Evolutionary conservation across 371 early-diverging fungal genomes (phyloP), one percentile per base, ranked within the genome.

Genomic region (Entomophthora muscae): DNA sequence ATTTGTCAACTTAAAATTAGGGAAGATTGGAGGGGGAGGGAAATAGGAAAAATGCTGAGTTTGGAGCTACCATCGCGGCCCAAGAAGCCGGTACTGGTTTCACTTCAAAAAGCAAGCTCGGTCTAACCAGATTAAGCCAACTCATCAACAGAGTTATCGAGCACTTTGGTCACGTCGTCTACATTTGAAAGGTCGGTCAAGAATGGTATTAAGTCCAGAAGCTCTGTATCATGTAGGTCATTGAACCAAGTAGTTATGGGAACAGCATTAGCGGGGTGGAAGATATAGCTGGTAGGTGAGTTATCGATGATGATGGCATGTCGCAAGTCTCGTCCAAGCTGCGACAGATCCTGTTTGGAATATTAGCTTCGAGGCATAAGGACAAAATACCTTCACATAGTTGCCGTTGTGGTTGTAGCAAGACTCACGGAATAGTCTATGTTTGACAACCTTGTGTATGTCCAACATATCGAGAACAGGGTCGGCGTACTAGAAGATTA

Each of bases 211-310:
- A 97, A 75, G 65, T 97, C 95, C 66, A 86, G 75, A 66, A 97
- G 76, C 75, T 94, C 96, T 30, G 91, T 88, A 70, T 95, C 98
- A 70, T 91, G 89, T 24, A 86, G 87, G 71, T 97, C 95, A 68
- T 90, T 90, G 71, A 94, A 92, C 98, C 98, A 97, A 21, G 85
- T 83, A n/a, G 90, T 86, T 56, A 97, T 91, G 24, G 95, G 94
- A 7, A 97, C 88, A 26, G 95, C 98, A 72, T 97, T 97, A 52
- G 84, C 78, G 31, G 88, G 91, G 67, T 95, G 98, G 72, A 95
- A 91, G 32, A 90, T 81, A 71, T 94, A 95, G 68, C 89, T 88
- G 29, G 93, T 85, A 21, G 95, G 95, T 30, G 93, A 92, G 72
- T 91, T 90, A 74, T 91, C 91, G 54, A 93, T 78, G 63, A 90